phyloP scores from a whole-genome alignment of 1,139 yeast species.

The Debaryomycetaceae sp. region DNA sequence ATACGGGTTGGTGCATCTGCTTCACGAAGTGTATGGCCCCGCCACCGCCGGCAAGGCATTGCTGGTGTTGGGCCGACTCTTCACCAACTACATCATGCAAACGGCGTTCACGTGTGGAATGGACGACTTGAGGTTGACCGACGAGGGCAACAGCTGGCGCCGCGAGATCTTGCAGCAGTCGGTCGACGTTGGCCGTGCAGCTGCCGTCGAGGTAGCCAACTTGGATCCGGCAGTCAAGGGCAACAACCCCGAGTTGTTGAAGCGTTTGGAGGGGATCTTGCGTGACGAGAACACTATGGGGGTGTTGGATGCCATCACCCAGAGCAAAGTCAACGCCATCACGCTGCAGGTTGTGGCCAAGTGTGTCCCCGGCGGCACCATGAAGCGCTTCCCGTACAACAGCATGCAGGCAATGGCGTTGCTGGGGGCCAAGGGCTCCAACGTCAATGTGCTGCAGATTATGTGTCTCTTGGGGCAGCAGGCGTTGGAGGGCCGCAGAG shows the following conservation, averaged over 20 bases:
- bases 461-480: constrained; percentile 99
- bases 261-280: constrained; percentile 87
- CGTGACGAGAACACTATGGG: constrained; percentile 93
- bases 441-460: constrained; percentile 96
- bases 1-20: constrained; percentile 93
- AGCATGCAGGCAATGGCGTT: constrained; percentile 99
- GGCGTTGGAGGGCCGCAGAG: constrained; percentile 98
- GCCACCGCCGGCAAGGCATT: constrained; percentile 84
- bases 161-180: constrained; percentile 72
- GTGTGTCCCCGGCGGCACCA: constrained; percentile 95
- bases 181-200: constrained; percentile 78
- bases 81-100: constrained; percentile 89
- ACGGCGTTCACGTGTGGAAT: constrained; percentile 98
- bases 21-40: constrained; percentile 94
- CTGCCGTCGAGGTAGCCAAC: constrained; percentile 93
- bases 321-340: constrained; percentile 85
- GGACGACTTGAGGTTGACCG: constrained; percentile 94
- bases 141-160: constrained; percentile 89
- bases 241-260: constrained; percentile 72
- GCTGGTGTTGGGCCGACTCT: constrained; percentile 87
- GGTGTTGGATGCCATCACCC: constrained; percentile 92
- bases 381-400: constrained; percentile 92
- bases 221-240: constrained; percentile 54
- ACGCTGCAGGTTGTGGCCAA: constrained; percentile 90
- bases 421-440: constrained; percentile 98